Evolutionary conservation across 225 moss, liverwort and hornwort genomes (phyloP), one percentile per base, ranked within the genome.

Genomic region (Sphagnum contortum): DNA sequence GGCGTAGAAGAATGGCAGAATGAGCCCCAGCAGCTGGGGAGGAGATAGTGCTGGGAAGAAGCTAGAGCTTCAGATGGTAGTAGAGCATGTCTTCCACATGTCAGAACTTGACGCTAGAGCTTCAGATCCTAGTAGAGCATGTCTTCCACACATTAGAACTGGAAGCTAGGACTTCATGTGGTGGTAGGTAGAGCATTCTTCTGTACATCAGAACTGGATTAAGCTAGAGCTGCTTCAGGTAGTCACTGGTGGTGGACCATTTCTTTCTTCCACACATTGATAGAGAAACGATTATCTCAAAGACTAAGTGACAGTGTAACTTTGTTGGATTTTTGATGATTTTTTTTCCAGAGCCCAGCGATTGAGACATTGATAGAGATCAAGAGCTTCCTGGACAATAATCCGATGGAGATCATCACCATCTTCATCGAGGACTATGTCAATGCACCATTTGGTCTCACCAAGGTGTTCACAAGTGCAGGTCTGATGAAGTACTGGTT

Each of bases 281-380:
- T 7, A 45, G 61, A 7, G 11, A 46, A 11, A 11, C 11, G 2
- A 4, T 11, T 6, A 44, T 7, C 3, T 9, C 47, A 10, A 10
- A 61, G 45, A 46, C 29, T 8, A 9, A 8, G 9, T 57, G 57
- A 57, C n/a, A 1, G 13, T 8, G 4, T 8, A 9, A 9, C 45
- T 47, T 46, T 45, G 11, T 45, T 29, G 29, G 29, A 29, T 29
- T 29, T 29, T 1, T 29, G 29, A 29, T 29, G 29, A 29, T 29
- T 29, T 3, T 9, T 45, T 10, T 46, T 64, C 44, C 77, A 95
- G 94, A 83, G 84, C 55, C 92, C 90, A 2, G 86, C 86, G 0
- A 73, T 67, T 9, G 64, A 83, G 59, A 88, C 95, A 1, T 64
- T 96, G 10, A 70, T 68, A 9, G 88, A 88, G 46, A 61, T 83